A percentile compares a stretch with the other conserved stretches of the same genome.
Conservation (phyloP, 441 rosid species). For the Adansonia gregorii region DNA sequence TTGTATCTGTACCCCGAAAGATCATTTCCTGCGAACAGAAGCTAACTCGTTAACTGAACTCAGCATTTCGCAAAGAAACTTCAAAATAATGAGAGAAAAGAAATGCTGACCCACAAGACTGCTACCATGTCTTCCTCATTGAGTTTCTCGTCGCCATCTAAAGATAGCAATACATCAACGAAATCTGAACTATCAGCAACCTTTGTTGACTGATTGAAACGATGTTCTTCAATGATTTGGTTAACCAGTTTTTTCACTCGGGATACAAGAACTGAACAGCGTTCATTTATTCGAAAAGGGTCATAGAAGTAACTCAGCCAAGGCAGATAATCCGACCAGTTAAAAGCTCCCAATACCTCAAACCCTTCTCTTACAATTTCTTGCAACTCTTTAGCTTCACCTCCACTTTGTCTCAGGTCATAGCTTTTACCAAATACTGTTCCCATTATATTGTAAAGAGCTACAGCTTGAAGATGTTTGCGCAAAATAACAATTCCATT, state of each 20-base stretch:
- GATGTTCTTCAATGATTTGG: conserved; percentile 42
- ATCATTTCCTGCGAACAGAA: conserved; percentile 48
- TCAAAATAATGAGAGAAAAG: not conserved
- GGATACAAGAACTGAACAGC: conserved; percentile 46
- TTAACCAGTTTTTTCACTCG: conserved; percentile 41
- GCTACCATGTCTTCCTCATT: conserved; percentile 45
- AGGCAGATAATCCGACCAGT: conserved; percentile 53
- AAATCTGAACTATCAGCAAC: conserved; percentile 38
- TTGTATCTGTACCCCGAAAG: conserved; percentile 52
- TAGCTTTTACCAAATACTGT: conserved; percentile 48
- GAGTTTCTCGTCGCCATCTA: conserved; percentile 44
- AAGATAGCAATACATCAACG: conserved; percentile 47
- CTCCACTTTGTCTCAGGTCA: not conserved
- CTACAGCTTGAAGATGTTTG: conserved; percentile 42
- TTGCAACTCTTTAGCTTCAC: conserved; percentile 34
- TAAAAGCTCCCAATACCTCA: conserved; percentile 53
- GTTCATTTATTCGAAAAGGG: conserved; percentile 36
- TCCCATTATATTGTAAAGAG: conserved; percentile 53
- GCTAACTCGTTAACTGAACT: not conserved
- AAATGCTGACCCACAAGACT: conserved; percentile 44
- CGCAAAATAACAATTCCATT: conserved; percentile 37
- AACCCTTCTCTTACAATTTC: conserved; percentile 50
- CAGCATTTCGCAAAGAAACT: not conserved
- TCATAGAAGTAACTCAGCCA: conserved; percentile 44
- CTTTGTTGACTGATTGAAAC: conserved; percentile 14